A percentile compares a stretch with the other conserved stretches of the same genome.
phyloP scores from a whole-genome alignment of 495 filamentous ascomycete species.

The Venustampulla echinocandica region DNA sequence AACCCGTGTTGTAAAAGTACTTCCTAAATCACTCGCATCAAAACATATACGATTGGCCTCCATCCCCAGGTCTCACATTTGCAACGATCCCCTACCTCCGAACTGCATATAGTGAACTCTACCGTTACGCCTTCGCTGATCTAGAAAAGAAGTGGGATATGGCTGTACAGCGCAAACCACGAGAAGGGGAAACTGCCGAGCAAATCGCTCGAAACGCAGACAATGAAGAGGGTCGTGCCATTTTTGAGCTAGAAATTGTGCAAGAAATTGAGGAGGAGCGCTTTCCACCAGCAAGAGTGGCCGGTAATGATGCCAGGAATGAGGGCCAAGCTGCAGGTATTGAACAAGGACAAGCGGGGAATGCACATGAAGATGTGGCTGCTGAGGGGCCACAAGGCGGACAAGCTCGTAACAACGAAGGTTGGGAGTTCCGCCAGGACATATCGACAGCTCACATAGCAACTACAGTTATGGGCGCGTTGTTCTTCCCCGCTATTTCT shows the following conservation, averaged over 20 bases:
- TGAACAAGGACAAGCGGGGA: no score
- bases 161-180: slow-evolving; percentile 50
- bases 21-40: slow-evolving; percentile 7
- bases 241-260: slow-evolving; percentile 36
- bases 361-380: no score
- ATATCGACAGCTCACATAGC: slow-evolving; percentile 40
- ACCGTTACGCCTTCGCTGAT: slow-evolving; percentile 46
- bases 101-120: slow-evolving; percentile 50
- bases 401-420: slow-evolving; percentile 12
- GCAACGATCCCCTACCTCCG: slow-evolving; percentile 56
- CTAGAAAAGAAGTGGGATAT: slow-evolving; percentile 54
- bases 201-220: slow-evolving; percentile 31
- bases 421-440: slow-evolving; percentile 15
- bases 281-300: background rate
- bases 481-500: slow-evolving; percentile 35
- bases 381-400: slow-evolving; percentile 18
- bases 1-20: slow-evolving; percentile 4
- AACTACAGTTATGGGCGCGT: slow-evolving; percentile 32
- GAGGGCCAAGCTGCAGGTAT: background rate
- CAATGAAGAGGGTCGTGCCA: slow-evolving; percentile 30
- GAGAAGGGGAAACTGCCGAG: slow-evolving; percentile 28
- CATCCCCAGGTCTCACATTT: slow-evolving; percentile 53
- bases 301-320: slow-evolving; percentile 15
- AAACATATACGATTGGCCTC: slow-evolving; percentile 49
- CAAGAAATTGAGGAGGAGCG: background rate